A percentile compares a stretch with the other conserved stretches of the same genome.
phyloP scores from a whole-genome alignment of 179 eudicot genomes.

The Camellia oleifera region DNA sequence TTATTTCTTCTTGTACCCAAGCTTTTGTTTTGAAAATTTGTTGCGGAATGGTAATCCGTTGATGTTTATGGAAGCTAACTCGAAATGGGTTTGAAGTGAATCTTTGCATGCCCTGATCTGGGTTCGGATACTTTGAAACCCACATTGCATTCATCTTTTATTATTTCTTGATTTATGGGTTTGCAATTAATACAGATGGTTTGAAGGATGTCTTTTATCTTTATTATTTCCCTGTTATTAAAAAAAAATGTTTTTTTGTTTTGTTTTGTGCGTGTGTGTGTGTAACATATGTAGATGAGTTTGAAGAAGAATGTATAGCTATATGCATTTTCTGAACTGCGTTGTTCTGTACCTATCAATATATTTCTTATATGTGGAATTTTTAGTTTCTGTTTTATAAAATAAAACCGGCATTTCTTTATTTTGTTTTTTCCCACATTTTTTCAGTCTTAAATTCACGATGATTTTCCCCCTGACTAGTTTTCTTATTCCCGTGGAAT shows the following conservation, averaged over 20 bases:
- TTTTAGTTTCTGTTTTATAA: background rate
- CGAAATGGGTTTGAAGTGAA: constrained; percentile 9
- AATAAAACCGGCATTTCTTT: background rate
- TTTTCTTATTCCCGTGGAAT: constrained; percentile 11
- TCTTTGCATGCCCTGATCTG: constrained; percentile 4
- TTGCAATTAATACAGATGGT: background rate
- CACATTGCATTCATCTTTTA: background rate
- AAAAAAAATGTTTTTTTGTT: no score
- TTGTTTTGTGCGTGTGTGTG: background rate
- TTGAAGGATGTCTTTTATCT: background rate
- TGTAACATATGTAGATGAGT: background rate
- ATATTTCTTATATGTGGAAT: background rate
- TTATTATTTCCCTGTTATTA: background rate
- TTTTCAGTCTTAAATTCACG: background rate
- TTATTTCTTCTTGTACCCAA: background rate
- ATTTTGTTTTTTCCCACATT: background rate
- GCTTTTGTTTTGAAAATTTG: background rate
- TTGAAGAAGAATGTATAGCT: background rate
- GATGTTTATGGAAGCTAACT: background rate
- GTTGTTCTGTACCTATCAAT: background rate
- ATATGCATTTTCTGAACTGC: background rate
- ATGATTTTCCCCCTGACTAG: background rate
- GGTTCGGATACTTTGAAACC: background rate
- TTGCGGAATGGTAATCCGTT: background rate
- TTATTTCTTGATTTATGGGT: background rate